Evolutionary conservation across 2,329 filamentous ascomycete genomes (phyloP).

Genomic region (Canariomyces notabilis): DNA sequence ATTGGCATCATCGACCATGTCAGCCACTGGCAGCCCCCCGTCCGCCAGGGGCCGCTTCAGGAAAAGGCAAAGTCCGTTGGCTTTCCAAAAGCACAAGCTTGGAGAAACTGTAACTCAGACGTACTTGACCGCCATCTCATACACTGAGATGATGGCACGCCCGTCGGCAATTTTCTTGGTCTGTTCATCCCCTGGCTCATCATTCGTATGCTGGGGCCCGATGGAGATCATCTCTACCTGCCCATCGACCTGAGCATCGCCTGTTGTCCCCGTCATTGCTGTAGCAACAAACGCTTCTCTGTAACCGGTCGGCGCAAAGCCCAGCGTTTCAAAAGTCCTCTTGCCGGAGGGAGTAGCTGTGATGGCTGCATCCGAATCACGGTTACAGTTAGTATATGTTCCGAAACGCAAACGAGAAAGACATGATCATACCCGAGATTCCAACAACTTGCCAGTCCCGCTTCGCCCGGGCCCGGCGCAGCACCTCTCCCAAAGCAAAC

Average conservation of each 20-base stretch:
- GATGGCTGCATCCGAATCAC: conserved; percentile 23
- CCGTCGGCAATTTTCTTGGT: not conserved
- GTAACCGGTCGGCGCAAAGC: conserved; percentile 29
- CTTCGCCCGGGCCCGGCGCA: conserved; percentile 10
- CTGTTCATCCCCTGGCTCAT: not conserved
- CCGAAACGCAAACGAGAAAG: not conserved
- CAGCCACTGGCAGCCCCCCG: too few relatives aligned
- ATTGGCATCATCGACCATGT: too few relatives aligned
- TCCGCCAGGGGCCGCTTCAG: too few relatives aligned
- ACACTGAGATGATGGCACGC: conserved; percentile 3
- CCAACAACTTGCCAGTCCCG: conserved; percentile 26
- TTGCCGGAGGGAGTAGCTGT: conserved; percentile 28
- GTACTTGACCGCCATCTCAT: conserved; percentile 19
- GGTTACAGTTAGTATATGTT: not conserved
- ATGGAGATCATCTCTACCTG: conserved; percentile 12
- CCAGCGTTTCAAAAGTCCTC: conserved; percentile 27
- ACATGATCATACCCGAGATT: conserved; percentile 26
- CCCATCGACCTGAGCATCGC: not conserved
- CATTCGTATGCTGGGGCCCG: conserved; percentile 14
- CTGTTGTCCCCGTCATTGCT: not conserved
- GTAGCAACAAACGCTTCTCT: conserved; percentile 25
- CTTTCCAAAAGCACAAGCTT: not conserved
- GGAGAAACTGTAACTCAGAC: not conserved
- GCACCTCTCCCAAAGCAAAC: conserved; percentile 21
- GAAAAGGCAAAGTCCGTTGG: too few relatives aligned